These are phyloP conservation scores for Pharus latifolius DNA, from an alignment of 176 grass and related monocot genomes.

Conservation along the genomic window DNA sequence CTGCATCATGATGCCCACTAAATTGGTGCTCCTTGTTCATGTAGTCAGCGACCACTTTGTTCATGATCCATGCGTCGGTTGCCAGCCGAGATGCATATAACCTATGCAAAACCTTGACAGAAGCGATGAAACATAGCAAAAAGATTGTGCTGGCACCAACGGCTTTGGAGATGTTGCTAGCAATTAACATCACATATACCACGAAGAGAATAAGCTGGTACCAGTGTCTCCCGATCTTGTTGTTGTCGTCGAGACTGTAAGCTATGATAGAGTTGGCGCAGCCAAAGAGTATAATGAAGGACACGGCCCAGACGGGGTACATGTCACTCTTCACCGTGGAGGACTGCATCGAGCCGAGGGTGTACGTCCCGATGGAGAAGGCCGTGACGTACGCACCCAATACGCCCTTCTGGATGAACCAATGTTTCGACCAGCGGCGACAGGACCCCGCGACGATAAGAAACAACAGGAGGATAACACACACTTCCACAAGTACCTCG, in stretches of 20 bases:
- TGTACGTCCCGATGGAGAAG: not conserved
- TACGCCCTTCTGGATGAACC: not conserved
- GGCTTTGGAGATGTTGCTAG: not conserved
- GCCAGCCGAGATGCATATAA: not conserved
- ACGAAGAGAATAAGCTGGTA: not conserved
- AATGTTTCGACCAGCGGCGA: not conserved
- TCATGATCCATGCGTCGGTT: constrained; percentile 21
- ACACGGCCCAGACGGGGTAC: not conserved
- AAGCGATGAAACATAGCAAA: not conserved
- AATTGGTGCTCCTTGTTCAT: not conserved
- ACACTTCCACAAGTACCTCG: not conserved
- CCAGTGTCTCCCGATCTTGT: not conserved
- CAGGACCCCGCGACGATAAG: not conserved
- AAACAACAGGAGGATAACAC: not conserved
- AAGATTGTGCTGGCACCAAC: not conserved
- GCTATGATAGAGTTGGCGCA: not conserved
- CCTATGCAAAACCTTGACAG: not conserved
- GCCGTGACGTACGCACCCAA: not conserved
- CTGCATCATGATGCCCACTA: not conserved
- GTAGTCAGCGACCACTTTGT: constrained; percentile 20
- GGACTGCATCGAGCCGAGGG: constrained; percentile 1
- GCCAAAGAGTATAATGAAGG: not conserved
- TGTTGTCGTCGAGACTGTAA: not conserved
- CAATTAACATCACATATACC: not conserved
- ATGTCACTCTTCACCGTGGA: not conserved